Evolutionary conservation across 2,329 filamentous ascomycete species (phyloP).

Genomic region (Capronia coronata): DNA sequence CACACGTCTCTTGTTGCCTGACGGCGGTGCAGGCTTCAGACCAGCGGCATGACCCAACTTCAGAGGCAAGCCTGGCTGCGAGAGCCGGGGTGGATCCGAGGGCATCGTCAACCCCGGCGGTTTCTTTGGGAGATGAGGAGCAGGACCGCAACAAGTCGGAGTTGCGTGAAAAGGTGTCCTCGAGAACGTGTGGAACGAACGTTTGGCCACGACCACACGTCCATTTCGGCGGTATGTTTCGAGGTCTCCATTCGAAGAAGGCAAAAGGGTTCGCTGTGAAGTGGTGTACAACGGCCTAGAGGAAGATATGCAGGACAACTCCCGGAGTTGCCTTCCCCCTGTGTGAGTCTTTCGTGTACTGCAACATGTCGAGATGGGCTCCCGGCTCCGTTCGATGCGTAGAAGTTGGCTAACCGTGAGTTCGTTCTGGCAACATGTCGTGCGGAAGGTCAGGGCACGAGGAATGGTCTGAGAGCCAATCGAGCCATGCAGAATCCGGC

Average conservation of each 20-base stretch:
- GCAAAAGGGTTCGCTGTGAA: not conserved
- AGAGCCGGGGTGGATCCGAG: not conserved
- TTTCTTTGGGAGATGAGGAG: constrained; percentile 9
- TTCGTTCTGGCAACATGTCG: constrained; percentile 12
- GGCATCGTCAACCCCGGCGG: not conserved
- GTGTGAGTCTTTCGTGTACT: not conserved
- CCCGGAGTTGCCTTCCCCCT: not conserved
- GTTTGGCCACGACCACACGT: not conserved
- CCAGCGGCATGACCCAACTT: not conserved
- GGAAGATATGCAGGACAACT: not conserved
- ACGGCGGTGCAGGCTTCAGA: not conserved
- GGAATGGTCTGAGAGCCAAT: not conserved
- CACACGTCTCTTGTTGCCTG: not conserved
- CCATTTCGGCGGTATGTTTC: not conserved
- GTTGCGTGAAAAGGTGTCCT: not conserved
- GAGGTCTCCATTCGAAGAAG: not conserved
- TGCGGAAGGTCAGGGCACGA: constrained; percentile 9
- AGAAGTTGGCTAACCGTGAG: constrained; percentile 16
- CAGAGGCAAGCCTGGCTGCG: not conserved
- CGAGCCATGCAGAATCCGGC: constrained; percentile 12
- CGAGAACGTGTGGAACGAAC: constrained; percentile 10
- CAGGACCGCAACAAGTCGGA: not conserved
- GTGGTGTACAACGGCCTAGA: not conserved
- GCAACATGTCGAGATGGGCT: constrained; percentile 1
- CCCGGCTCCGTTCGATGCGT: constrained; percentile 8